Percentiles rank a stretch among this genome's conserved stretches.
Evolutionary conservation across 2,329 filamentous ascomycete species (phyloP).

Genomic region (Anthostomella pinea): DNA sequence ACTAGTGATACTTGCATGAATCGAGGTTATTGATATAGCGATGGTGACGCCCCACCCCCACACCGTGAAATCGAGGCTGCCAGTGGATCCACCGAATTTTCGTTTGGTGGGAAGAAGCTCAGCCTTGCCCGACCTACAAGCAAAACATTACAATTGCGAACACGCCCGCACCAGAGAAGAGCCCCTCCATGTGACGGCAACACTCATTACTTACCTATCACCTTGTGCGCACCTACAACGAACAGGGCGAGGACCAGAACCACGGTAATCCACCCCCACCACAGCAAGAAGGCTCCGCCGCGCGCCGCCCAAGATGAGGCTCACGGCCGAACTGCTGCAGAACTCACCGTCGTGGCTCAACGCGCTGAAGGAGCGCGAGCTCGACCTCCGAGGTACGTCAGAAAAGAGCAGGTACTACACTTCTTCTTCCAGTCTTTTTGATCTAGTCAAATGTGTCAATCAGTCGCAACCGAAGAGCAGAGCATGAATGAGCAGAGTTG

Average conservation of each 20-base stretch:
- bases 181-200: no score
- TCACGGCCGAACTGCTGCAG: conserved; percentile 92
- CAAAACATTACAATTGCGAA: not conserved
- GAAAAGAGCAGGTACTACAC: conserved; percentile 98
- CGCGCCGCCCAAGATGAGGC: conserved; percentile 66
- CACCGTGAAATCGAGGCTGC: not conserved
- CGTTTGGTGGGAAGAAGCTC: not conserved
- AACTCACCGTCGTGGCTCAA: conserved; percentile 97
- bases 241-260: not conserved
- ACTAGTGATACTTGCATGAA: not conserved
- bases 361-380: conserved; percentile 96
- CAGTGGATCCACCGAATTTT: not conserved
- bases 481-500: conserved; percentile 68
- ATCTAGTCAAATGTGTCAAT: conserved; percentile 20
- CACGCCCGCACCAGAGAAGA: no score
- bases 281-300: conserved; percentile 10
- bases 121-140: not conserved
- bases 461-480: no score
- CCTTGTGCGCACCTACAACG: not conserved
- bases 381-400: conserved; percentile 97
- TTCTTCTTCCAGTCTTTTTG: conserved; percentile 45
- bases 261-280: conserved; percentile 15
- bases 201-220: not conserved
- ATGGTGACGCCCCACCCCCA: not conserved
- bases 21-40: not conserved